Evolutionary conservation across 1,139 yeast genomes (phyloP).

Genomic region (Hyphopichia khmerensis): DNA sequence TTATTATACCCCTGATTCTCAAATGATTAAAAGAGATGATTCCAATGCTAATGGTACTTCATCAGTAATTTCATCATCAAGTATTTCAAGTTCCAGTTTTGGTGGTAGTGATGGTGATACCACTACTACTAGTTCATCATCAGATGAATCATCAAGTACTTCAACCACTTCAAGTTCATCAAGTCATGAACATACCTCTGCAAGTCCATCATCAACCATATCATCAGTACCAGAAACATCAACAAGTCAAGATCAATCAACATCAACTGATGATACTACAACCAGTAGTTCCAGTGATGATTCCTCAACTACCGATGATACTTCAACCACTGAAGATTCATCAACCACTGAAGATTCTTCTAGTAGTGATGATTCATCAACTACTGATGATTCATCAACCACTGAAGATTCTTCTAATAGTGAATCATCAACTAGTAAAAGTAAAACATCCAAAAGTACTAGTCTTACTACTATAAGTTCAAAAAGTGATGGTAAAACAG

Average conservation of each 20-base stretch:
- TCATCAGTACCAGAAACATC: conserved; percentile 7
- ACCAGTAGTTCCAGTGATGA: conserved; percentile 3
- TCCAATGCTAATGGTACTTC: neutral
- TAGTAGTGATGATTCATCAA: neutral
- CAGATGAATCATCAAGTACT: conserved; percentile 1
- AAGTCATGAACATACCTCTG: no score
- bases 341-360: neutral
- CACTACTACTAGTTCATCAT: conserved; percentile 4
- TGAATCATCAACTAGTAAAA: conserved; percentile 4
- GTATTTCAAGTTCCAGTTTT: neutral
- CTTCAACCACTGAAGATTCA: neutral
- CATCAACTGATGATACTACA: conserved; percentile 15
- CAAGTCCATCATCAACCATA: neutral
- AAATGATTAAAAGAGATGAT: conserved; percentile 1
- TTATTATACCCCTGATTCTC: neutral
- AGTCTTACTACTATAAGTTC: conserved; percentile 31
- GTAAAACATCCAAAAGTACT: conserved; percentile 6
- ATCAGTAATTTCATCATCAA: conserved; percentile 1
- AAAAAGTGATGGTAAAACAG: conserved; percentile 36
- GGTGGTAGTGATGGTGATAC: conserved; percentile 7
- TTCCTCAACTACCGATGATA: conserved; percentile 2
- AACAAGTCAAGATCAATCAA: conserved; percentile 10
- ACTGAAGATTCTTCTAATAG: conserved; percentile 7
- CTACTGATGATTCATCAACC: conserved; percentile 4
- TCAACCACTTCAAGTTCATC: neutral